Percentiles rank a stretch among this genome's conserved stretches.
These are phyloP conservation scores for Penicillium salamii DNA, from an alignment of 495 filamentous ascomycete genomes.

Conservation along the genomic window DNA sequence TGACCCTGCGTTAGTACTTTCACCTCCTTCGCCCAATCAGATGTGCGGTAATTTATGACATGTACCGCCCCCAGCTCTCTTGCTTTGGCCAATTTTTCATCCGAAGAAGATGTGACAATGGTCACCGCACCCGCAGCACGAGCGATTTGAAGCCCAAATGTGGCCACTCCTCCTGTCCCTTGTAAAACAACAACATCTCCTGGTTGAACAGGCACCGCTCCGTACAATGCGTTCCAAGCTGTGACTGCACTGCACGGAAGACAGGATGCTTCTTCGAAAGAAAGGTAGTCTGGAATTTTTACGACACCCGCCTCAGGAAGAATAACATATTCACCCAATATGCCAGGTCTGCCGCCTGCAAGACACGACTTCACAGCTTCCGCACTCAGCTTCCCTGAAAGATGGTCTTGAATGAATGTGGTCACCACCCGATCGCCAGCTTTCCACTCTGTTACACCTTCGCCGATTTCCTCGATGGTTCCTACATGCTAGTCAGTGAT, in stretches of 20 bases:
- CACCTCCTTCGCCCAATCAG: conserved; percentile 28
- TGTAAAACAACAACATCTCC: conserved; percentile 31
- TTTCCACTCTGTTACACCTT: conserved; percentile 39
- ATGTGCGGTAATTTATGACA: conserved; percentile 28
- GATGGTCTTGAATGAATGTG: conserved; percentile 42
- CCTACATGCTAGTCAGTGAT: conserved; percentile 40
- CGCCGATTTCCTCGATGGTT: conserved; percentile 43
- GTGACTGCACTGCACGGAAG: conserved; percentile 37
- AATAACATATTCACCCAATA: conserved; percentile 40
- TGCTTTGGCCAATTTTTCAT: conserved; percentile 19
- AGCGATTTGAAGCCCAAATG: conserved; percentile 25
- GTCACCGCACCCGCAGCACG: conserved; percentile 19
- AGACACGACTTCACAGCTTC: conserved; percentile 30
- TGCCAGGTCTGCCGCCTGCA: conserved; percentile 35
- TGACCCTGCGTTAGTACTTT: conserved; percentile 23
- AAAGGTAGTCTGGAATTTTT: conserved; percentile 24
- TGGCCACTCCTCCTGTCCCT: conserved; percentile 35
- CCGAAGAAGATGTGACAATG: conserved; percentile 28
- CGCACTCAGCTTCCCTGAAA: conserved; percentile 34
- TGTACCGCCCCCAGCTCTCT: conserved; percentile 20
- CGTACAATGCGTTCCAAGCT: conserved; percentile 40
- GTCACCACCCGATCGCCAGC: conserved; percentile 39
- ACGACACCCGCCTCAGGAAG: conserved; percentile 22
- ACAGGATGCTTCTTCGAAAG: conserved; percentile 25
- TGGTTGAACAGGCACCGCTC: conserved; percentile 13